Percentiles rank a stretch among this genome's conserved stretches.
phyloP scores from a whole-genome alignment of 148 eudicot genomes.

The Silene uniflora region DNA sequence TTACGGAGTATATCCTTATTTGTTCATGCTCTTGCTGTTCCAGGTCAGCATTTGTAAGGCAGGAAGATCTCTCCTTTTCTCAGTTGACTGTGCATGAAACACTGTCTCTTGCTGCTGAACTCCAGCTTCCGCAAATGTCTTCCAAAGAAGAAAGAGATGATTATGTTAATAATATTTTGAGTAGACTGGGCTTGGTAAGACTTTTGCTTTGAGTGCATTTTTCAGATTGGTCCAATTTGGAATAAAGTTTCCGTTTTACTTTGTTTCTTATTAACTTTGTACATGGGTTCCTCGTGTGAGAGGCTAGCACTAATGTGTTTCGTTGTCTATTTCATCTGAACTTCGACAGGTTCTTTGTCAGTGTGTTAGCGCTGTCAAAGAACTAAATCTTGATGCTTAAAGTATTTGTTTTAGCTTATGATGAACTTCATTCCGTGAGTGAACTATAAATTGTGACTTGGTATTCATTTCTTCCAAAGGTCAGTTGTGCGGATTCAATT shows the following conservation, averaged over 20 bases:
- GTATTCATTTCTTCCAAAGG: slow-evolving; percentile 44
- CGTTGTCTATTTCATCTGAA: neutral
- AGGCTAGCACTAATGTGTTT: neutral
- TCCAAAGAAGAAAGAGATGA: slow-evolving; percentile 73
- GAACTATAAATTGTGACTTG: slow-evolving; percentile 1
- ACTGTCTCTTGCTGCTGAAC: too few species aligned
- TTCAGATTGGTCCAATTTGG: neutral
- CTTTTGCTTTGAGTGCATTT: slow-evolving; percentile 17
- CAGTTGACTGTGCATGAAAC: too few species aligned
- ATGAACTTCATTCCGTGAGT: slow-evolving; percentile 5
- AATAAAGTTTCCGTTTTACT: neutral
- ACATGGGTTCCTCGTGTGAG: slow-evolving; percentile 6
- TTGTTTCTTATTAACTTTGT: neutral
- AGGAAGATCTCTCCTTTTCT: too few species aligned
- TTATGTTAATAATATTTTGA: slow-evolving; percentile 73
- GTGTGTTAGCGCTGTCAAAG: neutral
- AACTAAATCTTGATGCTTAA: neutral
- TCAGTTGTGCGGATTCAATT: slow-evolving; percentile 88
- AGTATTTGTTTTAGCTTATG: neutral
- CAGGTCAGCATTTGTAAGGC: too few species aligned
- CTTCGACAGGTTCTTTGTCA: neutral
- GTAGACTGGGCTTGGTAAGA: slow-evolving; percentile 88
- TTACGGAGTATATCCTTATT: too few species aligned
- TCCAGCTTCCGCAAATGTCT: too few species aligned
- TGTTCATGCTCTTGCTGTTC: too few species aligned